A percentile compares a stretch with the other conserved stretches of the same genome.
These are phyloP conservation scores for Colletotrichum liriopes DNA, from an alignment of 2,329 filamentous ascomycete species.

Conservation along the genomic window DNA sequence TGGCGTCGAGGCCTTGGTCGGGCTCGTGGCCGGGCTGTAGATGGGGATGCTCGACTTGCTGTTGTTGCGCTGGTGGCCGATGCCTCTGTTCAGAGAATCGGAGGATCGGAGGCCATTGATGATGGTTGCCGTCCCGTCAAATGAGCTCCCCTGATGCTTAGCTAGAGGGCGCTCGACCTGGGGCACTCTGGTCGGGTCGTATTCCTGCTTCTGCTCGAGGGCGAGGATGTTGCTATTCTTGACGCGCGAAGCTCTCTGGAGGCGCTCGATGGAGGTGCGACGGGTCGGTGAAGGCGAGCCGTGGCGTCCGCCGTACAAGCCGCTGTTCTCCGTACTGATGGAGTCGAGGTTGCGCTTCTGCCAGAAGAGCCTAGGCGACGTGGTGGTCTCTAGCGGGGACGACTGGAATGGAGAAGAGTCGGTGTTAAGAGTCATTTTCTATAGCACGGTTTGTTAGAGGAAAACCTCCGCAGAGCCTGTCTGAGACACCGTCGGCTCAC, in stretches of 20 bases:
- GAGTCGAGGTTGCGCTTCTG: slow-evolving; percentile 79
- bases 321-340: slow-evolving; percentile 79
- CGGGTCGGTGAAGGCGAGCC: slow-evolving; percentile 81
- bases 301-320: slow-evolving; percentile 69
- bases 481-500: slow-evolving; percentile 62
- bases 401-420: slow-evolving; percentile 90
- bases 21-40: slow-evolving; percentile 65
- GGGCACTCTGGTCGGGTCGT: slow-evolving; percentile 85
- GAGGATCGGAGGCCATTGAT: slow-evolving; percentile 68
- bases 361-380: slow-evolving; percentile 93
- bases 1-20: slow-evolving; percentile 43
- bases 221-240: slow-evolving; percentile 99
- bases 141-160: slow-evolving; percentile 81
- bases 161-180: slow-evolving; percentile 87
- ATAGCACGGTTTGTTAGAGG: slow-evolving; percentile 50
- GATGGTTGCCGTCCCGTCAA: slow-evolving; percentile 67
- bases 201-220: slow-evolving; percentile 91
- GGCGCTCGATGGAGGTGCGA: slow-evolving; percentile 93
- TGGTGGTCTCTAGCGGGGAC: slow-evolving; percentile 78
- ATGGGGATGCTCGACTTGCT: slow-evolving; percentile 72
- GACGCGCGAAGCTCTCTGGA: slow-evolving; percentile 94
- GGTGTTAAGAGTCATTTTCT: slow-evolving; percentile 79
- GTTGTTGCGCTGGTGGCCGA: slow-evolving; percentile 67
- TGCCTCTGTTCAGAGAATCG: slow-evolving; percentile 57
- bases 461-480: slow-evolving; percentile 24